Evolutionary conservation across 1,284 basidiomycete genomes (phyloP).

Genomic region (Coniferiporia weirii): DNA sequence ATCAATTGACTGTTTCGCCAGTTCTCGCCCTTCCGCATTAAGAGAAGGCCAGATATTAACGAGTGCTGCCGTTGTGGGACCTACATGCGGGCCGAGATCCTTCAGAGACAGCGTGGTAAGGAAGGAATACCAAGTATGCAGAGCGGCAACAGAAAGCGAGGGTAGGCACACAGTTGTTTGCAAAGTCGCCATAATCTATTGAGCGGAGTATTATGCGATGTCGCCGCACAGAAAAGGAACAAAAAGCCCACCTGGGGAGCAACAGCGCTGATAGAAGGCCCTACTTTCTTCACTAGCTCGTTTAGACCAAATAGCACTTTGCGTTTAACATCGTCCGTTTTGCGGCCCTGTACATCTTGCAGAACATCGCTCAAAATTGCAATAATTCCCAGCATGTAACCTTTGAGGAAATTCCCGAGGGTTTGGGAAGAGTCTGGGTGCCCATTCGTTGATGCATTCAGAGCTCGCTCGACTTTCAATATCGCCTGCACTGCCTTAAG

Average conservation of each 20-base stretch:
- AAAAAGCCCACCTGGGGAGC: conserved; percentile 72
- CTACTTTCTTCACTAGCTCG: conserved; percentile 67
- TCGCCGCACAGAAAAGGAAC: conserved; percentile 2
- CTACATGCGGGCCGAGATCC: conserved; percentile 84
- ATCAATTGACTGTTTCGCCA: conserved; percentile 60
- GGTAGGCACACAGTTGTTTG: conserved; percentile 79
- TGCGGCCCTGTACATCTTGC: conserved; percentile 76
- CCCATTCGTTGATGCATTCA: conserved; percentile 24
- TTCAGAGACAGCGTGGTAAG: conserved; percentile 61
- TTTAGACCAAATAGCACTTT: conserved; percentile 80
- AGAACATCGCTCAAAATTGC: conserved; percentile 78
- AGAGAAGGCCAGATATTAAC: conserved; percentile 76
- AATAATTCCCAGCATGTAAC: conserved; percentile 78
- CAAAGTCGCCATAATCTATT: conserved; percentile 92
- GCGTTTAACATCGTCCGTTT: conserved; percentile 58
- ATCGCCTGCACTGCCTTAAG: conserved; percentile 58
- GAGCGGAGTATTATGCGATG: conserved; percentile 16
- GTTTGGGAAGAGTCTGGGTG: conserved; percentile 28
- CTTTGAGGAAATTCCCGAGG: conserved; percentile 59
- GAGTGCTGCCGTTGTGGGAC: conserved; percentile 84
- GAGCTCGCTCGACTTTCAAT: conserved; percentile 46
- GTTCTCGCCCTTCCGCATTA: conserved; percentile 43
- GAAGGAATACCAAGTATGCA: conserved; percentile 82
- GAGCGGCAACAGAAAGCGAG: conserved; percentile 73
- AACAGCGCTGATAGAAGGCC: conserved; percentile 64